phyloP scores from a whole-genome alignment of 768 basidiomycete genomes.

The Glaciozyma martinii region DNA sequence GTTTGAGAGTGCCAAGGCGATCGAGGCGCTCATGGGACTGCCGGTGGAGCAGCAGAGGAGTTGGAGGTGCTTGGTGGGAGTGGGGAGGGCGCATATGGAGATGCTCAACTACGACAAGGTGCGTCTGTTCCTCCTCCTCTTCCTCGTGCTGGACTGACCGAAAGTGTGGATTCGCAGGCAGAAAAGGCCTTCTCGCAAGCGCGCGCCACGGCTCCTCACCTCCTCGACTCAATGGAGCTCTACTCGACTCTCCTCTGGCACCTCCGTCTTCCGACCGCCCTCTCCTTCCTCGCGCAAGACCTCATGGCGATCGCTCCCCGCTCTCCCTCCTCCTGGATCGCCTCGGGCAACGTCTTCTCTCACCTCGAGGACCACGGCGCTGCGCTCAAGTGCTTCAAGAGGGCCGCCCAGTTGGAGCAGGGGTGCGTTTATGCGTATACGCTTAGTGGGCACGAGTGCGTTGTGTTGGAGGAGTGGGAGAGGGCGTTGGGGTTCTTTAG shows the following conservation, averaged over 20 bases:
- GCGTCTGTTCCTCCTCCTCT: constrained; percentile 25
- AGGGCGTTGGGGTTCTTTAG: constrained; percentile 87
- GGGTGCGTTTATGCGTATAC: constrained; percentile 78
- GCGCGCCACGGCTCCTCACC: constrained; percentile 77
- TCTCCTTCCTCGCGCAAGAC: constrained; percentile 89
- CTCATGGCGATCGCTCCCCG: constrained; percentile 74
- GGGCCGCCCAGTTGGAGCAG: constrained; percentile 63
- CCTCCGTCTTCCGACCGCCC: constrained; percentile 66
- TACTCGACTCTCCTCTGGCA: constrained; percentile 97
- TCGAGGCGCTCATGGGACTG: constrained; percentile 67
- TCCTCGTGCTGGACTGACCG: not conserved
- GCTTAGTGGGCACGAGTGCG: constrained; percentile 89
- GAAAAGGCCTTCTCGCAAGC: constrained; percentile 78
- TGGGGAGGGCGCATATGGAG: constrained; percentile 83
- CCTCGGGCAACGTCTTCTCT: constrained; percentile 90
- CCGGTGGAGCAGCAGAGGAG: constrained; percentile 65
- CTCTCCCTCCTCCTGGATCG: constrained; percentile 86
- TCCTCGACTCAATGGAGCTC: constrained; percentile 85
- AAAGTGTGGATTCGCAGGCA: constrained; percentile 49
- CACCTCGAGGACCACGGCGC: constrained; percentile 87
- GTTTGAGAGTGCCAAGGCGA: constrained; percentile 66
- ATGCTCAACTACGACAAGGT: constrained; percentile 79
- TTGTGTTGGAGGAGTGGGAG: constrained; percentile 83
- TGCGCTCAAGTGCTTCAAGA: constrained; percentile 85
- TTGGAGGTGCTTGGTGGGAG: constrained; percentile 68